These are phyloP conservation scores for Pseudonitzschia multiseries DNA, from an alignment of 108 stramenopile species.

Conservation along the genomic window DNA sequence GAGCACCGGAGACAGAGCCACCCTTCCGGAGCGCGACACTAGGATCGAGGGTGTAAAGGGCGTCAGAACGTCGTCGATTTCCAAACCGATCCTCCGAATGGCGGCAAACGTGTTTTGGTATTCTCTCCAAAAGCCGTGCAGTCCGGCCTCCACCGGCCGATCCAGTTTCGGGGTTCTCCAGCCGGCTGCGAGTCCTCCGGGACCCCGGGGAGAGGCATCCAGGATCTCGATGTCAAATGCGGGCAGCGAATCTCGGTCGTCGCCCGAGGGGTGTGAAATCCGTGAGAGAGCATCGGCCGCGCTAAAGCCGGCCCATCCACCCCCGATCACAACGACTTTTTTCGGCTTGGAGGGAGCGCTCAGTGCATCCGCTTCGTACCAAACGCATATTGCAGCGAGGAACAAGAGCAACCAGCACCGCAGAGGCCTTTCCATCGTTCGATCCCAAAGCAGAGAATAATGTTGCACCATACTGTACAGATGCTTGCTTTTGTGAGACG, in stretches of 20 bases:
- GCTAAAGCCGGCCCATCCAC: conserved; percentile 85
- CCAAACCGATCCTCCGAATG: conserved; percentile 63
- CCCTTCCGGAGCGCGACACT: conserved; percentile 63
- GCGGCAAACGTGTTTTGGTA: conserved; percentile 80
- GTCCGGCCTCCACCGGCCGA: conserved; percentile 82
- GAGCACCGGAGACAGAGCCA: conserved; percentile 77
- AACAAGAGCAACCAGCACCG: not conserved
- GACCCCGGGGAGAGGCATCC: conserved; percentile 66
- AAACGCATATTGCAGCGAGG: not conserved
- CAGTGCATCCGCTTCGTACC: conserved; percentile 2
- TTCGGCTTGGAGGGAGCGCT: not conserved
- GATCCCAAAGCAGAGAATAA: too few relatives aligned
- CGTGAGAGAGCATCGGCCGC: conserved; percentile 44
- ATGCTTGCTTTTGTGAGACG: too few relatives aligned
- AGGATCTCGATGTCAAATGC: conserved; percentile 57
- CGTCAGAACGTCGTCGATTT: conserved; percentile 68
- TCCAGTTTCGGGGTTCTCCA: conserved; percentile 42
- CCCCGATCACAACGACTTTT: conserved; percentile 66
- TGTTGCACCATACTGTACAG: too few relatives aligned
- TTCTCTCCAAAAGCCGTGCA: conserved; percentile 89
- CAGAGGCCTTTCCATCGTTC: not conserved
- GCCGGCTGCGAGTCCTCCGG: conserved; percentile 72
- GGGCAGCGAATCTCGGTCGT: not conserved
- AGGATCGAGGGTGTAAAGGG: conserved; percentile 68
- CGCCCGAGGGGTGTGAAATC: not conserved